Evolutionary conservation across 306 rosid species (phyloP), one percentile per base, ranked within the genome.

Genomic region (Vigna nakashimae): DNA sequence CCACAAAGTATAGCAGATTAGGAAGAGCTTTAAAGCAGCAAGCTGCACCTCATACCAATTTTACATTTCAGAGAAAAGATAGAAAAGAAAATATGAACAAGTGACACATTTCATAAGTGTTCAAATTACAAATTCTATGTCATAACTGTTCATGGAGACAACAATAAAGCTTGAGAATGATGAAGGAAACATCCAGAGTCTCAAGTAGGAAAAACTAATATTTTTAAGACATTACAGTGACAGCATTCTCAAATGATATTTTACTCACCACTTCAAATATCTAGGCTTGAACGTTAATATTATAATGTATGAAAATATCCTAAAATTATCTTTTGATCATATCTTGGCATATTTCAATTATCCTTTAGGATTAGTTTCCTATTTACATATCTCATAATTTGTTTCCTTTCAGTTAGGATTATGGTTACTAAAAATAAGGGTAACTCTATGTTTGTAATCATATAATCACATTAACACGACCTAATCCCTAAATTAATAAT

Each of bases 31-130:
- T 52, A 40, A 14, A 64, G 49, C 67, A 50, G 43, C 67, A 73
- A 12, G 24, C 18, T 38, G n/a, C 18, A 40, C 48, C 65, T 46
- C 17, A 80, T 53, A 30, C 65, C 62, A 72, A 52, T 24, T 50
- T 43, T 22, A 69, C 60, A 69, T 26, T 78, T 60, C 30, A 75
- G 66, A 74, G 18, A 3, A 50, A 69, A 63, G 4, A 15, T 43
- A 4, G 3, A 7, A 53, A 17, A 40, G 18, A 14, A 24, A 49
- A 9, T 58, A 49, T 9, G 71, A 45, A 48, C 3, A 73, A 60
- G 52, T 32, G 24, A n/a, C 17, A 9, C 69, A 69, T 32, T 53
- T 36, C 60, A 51, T 20, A 57, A 83, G 58, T 70, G 65, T 74
- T 34, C 38, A 4, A 24, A 34, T 17, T 52, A 9, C 58, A 52